A percentile compares a stretch with the other conserved stretches of the same genome.
Conservation (phyloP, 1,284 basidiomycete species). For the Taiwanofungus camphoratus region DNA sequence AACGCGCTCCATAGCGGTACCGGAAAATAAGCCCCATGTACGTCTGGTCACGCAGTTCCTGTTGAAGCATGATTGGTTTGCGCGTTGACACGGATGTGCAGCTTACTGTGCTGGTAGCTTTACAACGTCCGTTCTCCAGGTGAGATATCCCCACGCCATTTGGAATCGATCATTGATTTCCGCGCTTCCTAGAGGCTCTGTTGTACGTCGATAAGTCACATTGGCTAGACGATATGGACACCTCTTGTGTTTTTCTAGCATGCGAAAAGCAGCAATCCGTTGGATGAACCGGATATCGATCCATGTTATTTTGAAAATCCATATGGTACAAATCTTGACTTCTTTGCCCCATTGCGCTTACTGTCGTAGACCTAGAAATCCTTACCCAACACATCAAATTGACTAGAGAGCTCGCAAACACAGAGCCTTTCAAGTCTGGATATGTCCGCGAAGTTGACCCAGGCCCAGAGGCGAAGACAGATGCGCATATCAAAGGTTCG, state of each 20-base stretch:
- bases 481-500: constrained; percentile 13
- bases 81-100: too few relatives aligned
- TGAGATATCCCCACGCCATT: neutral
- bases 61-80: too few relatives aligned
- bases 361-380: constrained; percentile 15
- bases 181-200: constrained; percentile 3
- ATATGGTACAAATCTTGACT: constrained; percentile 4
- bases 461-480: constrained; percentile 7
- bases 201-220: constrained; percentile 3
- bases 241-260: constrained; percentile 4
- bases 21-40: constrained; percentile 22
- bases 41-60: neutral
- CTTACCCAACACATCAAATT: constrained; percentile 12
- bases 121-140: constrained; percentile 13
- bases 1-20: constrained; percentile 19
- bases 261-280: constrained; percentile 7
- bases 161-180: neutral
- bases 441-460: constrained; percentile 13
- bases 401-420: constrained; percentile 11
- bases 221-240: neutral
- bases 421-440: constrained; percentile 12
- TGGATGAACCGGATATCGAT: constrained; percentile 11
- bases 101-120: neutral
- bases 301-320: constrained; percentile 6
- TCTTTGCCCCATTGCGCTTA: neutral